phyloP scores from a whole-genome alignment of 768 basidiomycete genomes.

The Lentinula sp. region DNA sequence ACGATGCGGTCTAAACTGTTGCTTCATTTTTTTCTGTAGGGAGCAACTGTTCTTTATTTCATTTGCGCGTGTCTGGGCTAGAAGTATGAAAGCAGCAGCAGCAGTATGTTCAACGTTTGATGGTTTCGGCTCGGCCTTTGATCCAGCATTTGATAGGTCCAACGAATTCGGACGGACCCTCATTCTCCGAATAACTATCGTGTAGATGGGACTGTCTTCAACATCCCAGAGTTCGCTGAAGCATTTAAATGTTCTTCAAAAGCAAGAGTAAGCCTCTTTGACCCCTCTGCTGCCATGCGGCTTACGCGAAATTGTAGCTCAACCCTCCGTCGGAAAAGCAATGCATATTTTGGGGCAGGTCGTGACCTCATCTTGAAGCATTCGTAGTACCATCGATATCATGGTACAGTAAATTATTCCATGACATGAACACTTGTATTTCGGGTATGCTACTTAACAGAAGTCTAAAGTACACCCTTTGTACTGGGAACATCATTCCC shows the following conservation, averaged over 20 bases:
- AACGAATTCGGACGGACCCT: constrained; percentile 80
- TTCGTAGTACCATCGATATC: too few relatives aligned
- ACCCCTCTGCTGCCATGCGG: not conserved
- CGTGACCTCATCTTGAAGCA: not conserved
- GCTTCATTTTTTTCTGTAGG: constrained; percentile 26
- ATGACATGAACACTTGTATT: not conserved
- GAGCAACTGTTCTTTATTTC: constrained; percentile 95
- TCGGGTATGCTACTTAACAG: not conserved
- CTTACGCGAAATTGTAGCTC: constrained; percentile 37
- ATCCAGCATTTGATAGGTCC: constrained; percentile 37
- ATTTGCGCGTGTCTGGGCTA: constrained; percentile 85
- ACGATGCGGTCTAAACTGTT: not conserved
- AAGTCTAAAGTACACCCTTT: constrained; percentile 76
- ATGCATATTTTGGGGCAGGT: constrained; percentile 67
- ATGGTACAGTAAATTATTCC: too few relatives aligned
- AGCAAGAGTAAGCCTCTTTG: constrained; percentile 50
- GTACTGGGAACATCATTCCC: constrained; percentile 92
- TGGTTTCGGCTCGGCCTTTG: not conserved
- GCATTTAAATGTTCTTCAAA: constrained; percentile 79
- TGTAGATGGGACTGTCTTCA: constrained; percentile 80
- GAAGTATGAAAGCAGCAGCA: constrained; percentile 71
- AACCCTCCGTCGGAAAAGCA: constrained; percentile 78
- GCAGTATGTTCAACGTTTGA: constrained; percentile 41
- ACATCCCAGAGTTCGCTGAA: constrained; percentile 83
- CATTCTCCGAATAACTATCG: constrained; percentile 80